Percentiles rank a stretch among this genome's conserved stretches.
Evolutionary conservation across 106 monocot genomes (phyloP).

Genomic region (Alisma plantagoaquatica): DNA sequence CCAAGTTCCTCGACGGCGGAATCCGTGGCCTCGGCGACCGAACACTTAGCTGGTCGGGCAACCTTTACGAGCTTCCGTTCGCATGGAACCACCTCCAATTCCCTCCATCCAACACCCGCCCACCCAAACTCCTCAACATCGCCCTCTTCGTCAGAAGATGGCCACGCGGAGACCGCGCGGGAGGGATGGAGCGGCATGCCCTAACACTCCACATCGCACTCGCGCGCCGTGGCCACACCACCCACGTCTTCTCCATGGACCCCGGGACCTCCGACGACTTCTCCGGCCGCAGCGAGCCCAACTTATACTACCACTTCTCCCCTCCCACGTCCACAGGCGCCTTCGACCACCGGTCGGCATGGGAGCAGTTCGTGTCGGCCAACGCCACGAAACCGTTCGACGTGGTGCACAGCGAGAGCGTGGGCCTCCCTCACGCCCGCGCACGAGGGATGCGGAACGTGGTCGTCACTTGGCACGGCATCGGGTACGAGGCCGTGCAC

Average conservation of each 20-base stretch:
- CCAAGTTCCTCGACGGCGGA: conserved; percentile 12
- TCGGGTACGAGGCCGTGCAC: conserved; percentile 81
- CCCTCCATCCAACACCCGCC: conserved; percentile 22
- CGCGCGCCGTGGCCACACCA: conserved; percentile 52
- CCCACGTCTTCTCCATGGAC: conserved; percentile 40
- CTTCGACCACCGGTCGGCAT: conserved; percentile 59
- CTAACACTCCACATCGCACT: conserved; percentile 68
- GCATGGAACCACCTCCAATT: conserved; percentile 65
- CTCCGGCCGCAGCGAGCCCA: conserved; percentile 6
- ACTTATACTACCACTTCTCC: conserved; percentile 44
- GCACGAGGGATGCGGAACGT: conserved; percentile 42
- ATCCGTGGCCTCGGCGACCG: neutral
- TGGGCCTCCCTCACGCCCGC: conserved; percentile 52
- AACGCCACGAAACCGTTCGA: conserved; percentile 55
- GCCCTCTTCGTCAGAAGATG: conserved; percentile 81
- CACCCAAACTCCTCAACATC: conserved; percentile 58
- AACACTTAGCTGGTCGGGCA: conserved; percentile 5
- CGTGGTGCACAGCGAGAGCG: conserved; percentile 70
- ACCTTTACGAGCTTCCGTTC: conserved; percentile 43
- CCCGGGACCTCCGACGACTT: conserved; percentile 1
- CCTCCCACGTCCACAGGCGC: conserved; percentile 42
- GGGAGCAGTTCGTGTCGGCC: conserved; percentile 38
- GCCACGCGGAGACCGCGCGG: conserved; percentile 47
- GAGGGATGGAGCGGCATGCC: conserved; percentile 84
- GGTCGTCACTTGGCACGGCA: conserved; percentile 80